phyloP scores from a whole-genome alignment of 306 rosid genomes.

The Pyrus communis region DNA sequence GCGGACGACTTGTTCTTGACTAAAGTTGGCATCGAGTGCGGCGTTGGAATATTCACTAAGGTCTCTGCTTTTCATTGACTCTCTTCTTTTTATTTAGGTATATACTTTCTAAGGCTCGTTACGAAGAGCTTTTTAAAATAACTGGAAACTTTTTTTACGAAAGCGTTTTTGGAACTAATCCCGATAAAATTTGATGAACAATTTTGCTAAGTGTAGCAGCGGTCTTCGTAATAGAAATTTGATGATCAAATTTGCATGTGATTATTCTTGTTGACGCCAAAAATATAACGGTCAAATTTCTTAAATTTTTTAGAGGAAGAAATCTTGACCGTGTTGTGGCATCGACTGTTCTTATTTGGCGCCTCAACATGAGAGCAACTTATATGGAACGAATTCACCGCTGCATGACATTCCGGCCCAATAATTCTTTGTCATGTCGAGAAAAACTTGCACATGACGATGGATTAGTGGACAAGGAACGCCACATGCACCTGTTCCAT shows the following conservation, averaged over 20 bases:
- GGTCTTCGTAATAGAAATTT: background rate
- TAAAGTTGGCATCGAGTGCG: constrained; percentile 80
- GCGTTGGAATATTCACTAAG: constrained; percentile 86
- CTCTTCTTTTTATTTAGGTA: too few species aligned
- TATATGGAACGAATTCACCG: too few species aligned
- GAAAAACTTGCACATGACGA: too few species aligned
- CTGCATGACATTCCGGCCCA: accelerated
- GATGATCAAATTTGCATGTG: background rate
- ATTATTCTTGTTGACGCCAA: background rate
- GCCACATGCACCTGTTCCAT: too few species aligned
- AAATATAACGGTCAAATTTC: background rate
- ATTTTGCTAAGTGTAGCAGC: too few species aligned
- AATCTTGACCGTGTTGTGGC: background rate
- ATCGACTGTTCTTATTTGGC: background rate
- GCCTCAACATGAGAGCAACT: too few species aligned
- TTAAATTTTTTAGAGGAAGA: background rate
- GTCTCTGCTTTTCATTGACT: constrained; percentile 14
- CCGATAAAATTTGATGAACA: too few species aligned
- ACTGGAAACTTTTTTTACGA: accelerated
- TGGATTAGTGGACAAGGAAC: too few species aligned
- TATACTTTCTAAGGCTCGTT: too few species aligned
- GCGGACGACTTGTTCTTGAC: constrained; percentile 86
- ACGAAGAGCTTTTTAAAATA: too few species aligned
- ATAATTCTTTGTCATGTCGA: too few species aligned
- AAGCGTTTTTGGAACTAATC: too few species aligned